Evolutionary conservation across 345 rosid species (phyloP).

Genomic region (Mallotus nudiflorus): DNA sequence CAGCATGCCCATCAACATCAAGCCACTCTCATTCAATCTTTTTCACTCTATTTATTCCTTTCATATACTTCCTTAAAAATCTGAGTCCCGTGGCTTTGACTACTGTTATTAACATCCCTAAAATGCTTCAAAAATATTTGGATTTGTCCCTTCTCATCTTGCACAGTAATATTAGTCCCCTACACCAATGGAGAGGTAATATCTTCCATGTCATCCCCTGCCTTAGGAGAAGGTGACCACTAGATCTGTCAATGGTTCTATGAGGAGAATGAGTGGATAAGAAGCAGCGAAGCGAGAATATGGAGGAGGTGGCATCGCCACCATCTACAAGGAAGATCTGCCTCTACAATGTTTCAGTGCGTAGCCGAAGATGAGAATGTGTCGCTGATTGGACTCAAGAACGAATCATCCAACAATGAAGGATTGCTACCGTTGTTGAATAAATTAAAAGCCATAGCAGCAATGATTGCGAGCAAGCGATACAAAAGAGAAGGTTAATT

Average conservation of each 20-base stretch:
- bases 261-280: conserved; percentile 51
- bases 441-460: conserved; percentile 71
- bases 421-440: conserved; percentile 49
- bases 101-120: conserved; percentile 50
- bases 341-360: conserved; percentile 25
- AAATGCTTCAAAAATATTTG: conserved; percentile 88
- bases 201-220: conserved; percentile 63
- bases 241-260: conserved; percentile 22
- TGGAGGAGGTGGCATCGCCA: conserved; percentile 12
- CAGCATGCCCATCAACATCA: conserved; percentile 85
- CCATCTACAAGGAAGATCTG: conserved; percentile 1
- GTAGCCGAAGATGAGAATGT: conserved; percentile 56
- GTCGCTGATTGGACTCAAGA: conserved; percentile 69
- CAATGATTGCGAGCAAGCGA: conserved; percentile 21
- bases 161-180: conserved; percentile 96
- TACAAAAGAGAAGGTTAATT: neutral
- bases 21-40: conserved; percentile 91
- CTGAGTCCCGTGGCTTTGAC: conserved; percentile 40
- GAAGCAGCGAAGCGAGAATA: conserved; percentile 35
- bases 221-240: conserved; percentile 56
- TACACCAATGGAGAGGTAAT: conserved; percentile 81
- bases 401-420: conserved; percentile 62
- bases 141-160: conserved; percentile 81
- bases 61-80: conserved; percentile 80
- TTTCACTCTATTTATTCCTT: conserved; percentile 60